Evolutionary conservation across 2,329 filamentous ascomycete genomes (phyloP).

Genomic region (Tolypocladium tundrense): DNA sequence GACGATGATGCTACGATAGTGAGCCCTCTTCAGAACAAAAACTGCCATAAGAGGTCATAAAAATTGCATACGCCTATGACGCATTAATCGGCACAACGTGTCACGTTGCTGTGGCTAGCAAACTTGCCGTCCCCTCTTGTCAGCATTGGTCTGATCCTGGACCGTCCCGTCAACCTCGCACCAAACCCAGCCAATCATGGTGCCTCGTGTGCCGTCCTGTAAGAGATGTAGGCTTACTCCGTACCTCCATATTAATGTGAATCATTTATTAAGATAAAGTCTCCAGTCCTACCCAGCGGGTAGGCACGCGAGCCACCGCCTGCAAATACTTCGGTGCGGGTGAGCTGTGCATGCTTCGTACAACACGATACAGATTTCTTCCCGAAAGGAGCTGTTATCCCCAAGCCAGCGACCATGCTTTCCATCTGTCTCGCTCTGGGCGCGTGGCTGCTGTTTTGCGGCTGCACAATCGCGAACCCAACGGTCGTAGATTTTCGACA

Average conservation of each 20-base stretch:
- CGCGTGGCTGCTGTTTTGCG: not conserved
- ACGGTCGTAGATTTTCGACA: conserved; percentile 8
- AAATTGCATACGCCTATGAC: too few relatives aligned
- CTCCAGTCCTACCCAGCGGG: not conserved
- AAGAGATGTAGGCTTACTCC: too few relatives aligned
- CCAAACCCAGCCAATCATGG: not conserved
- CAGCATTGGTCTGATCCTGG: not conserved
- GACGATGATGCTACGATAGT: too few relatives aligned
- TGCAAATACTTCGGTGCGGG: not conserved
- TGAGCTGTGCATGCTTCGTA: not conserved
- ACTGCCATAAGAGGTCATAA: too few relatives aligned
- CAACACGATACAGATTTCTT: too few relatives aligned
- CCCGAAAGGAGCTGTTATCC: too few relatives aligned
- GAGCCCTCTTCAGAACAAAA: too few relatives aligned
- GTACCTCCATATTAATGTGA: not conserved
- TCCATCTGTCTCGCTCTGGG: not conserved
- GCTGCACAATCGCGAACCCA: not conserved
- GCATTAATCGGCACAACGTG: too few relatives aligned
- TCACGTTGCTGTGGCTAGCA: not conserved
- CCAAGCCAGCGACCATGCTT: not conserved
- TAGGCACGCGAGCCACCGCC: too few relatives aligned
- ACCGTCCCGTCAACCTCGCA: not conserved
- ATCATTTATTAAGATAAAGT: not conserved
- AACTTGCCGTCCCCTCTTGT: not conserved
- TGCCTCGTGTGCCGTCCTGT: not conserved